Percentiles rank a stretch among this genome's conserved stretches.
These are phyloP conservation scores for Vanrija sp. DNA, from an alignment of 1,284 basidiomycete genomes.

Conservation along the genomic window DNA sequence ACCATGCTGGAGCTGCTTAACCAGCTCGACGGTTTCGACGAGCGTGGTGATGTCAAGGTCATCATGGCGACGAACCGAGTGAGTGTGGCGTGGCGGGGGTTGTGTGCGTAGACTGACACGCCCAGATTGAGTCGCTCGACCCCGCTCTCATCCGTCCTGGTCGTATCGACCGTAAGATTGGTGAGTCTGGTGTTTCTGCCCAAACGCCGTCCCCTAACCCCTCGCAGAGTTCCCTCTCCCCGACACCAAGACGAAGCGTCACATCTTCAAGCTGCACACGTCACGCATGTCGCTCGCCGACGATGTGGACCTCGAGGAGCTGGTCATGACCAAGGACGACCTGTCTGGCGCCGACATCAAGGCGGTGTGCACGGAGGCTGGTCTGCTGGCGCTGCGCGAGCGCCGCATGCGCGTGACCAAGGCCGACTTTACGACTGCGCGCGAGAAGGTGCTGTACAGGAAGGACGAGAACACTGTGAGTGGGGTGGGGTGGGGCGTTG, in stretches of 20 bases:
- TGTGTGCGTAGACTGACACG: conserved; percentile 53
- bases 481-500: not conserved
- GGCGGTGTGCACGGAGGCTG: conserved; percentile 95
- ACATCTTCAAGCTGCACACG: conserved; percentile 97
- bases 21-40: conserved; percentile 98
- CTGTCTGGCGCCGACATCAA: conserved; percentile 97
- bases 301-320: conserved; percentile 95
- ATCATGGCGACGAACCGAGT: conserved; percentile 53
- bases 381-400: conserved; percentile 88
- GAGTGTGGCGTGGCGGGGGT: conserved; percentile 6
- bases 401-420: conserved; percentile 96
- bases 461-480: conserved; percentile 82
- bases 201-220: not conserved
- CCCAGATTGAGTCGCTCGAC: conserved; percentile 86
- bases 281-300: conserved; percentile 87
- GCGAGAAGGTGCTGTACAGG: conserved; percentile 86
- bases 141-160: conserved; percentile 96
- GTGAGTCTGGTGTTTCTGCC: conserved; percentile 40
- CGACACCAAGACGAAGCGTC: conserved; percentile 92
- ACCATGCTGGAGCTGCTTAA: conserved; percentile 90
- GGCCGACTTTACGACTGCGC: conserved; percentile 75
- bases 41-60: conserved; percentile 97
- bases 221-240: conserved; percentile 78
- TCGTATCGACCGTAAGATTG: conserved; percentile 96
- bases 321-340: conserved; percentile 94